Percentiles rank a stretch among this genome's conserved stretches.
Evolutionary conservation across 345 rosid genomes (phyloP).

Genomic region (Melaleuca quinquenervia): DNA sequence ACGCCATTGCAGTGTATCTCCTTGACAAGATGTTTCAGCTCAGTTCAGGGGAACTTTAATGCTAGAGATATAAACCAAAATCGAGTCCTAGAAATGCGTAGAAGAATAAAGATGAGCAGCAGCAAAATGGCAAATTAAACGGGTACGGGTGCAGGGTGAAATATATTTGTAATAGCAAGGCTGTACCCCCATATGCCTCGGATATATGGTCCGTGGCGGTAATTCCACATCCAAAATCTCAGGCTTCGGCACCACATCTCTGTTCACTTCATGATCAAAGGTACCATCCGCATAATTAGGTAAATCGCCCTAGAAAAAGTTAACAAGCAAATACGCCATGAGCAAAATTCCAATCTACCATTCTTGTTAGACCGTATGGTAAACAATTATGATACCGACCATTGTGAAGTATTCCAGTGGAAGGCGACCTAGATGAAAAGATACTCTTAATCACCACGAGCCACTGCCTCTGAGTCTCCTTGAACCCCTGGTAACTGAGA

Average conservation of each 20-base stretch:
- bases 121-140: not conserved
- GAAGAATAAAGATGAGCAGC: not conserved
- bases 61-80: not conserved
- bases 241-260: slow-evolving; percentile 35
- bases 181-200: slow-evolving; percentile 36
- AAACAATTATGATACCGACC: not conserved
- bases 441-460: not conserved
- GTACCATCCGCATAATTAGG: slow-evolving; percentile 15
- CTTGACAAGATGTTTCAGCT: not conserved
- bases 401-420: not conserved
- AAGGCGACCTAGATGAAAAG: not conserved
- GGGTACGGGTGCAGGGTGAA: not conserved
- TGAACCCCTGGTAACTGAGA: not conserved
- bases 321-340: not conserved
- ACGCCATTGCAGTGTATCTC: not conserved
- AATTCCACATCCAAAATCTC: slow-evolving; percentile 50
- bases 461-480: not conserved
- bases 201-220: slow-evolving; percentile 19
- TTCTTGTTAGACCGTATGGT: not conserved
- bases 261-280: slow-evolving; percentile 10
- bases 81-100: not conserved
- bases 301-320: slow-evolving; percentile 19
- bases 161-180: not conserved
- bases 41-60: not conserved
- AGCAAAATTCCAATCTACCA: not conserved